These are phyloP conservation scores for Lecanicillium sp. DNA, from an alignment of 2,329 filamentous ascomycete genomes.

Conservation along the genomic window DNA sequence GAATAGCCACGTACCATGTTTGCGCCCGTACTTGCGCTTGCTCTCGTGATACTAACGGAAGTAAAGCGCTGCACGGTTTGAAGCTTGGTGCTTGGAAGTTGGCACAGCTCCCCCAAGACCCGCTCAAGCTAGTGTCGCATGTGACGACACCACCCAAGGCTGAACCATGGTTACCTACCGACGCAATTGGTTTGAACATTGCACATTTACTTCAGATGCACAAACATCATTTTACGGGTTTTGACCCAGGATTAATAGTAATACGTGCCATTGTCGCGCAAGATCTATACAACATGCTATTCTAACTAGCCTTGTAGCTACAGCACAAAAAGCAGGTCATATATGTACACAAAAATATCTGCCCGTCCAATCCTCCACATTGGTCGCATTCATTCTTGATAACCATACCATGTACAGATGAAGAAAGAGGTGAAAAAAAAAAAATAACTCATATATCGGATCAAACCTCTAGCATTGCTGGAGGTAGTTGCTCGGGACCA, in stretches of 20 bases:
- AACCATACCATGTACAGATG: constrained; percentile 12
- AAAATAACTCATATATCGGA: constrained; percentile 1
- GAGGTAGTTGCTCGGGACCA: constrained; percentile 65
- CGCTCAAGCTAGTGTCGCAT: background rate
- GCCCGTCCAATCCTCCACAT: constrained; percentile 7
- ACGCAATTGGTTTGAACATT: no score
- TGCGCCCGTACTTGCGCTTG: no score
- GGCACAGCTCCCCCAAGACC: background rate
- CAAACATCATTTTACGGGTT: background rate
- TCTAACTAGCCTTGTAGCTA: constrained; percentile 5
- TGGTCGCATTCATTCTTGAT: constrained; percentile 11
- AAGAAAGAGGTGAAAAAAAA: no score
- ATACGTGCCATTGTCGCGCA: background rate
- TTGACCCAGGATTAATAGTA: background rate
- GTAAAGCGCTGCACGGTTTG: no score
- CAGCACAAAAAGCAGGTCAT: constrained; percentile 3
- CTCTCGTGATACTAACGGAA: no score
- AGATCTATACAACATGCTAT: constrained; percentile 9
- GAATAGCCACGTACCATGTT: no score
- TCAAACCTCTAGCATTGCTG: constrained; percentile 39
- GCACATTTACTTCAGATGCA: no score
- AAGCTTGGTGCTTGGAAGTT: no score
- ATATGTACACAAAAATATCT: constrained; percentile 7
- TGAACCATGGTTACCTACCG: no score
- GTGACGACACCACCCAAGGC: constrained; percentile 6